Percentiles rank a stretch among this genome's conserved stretches.
Evolutionary conservation across 495 filamentous ascomycete species (phyloP).

Genomic region (Aspergillus bertholletiae): DNA sequence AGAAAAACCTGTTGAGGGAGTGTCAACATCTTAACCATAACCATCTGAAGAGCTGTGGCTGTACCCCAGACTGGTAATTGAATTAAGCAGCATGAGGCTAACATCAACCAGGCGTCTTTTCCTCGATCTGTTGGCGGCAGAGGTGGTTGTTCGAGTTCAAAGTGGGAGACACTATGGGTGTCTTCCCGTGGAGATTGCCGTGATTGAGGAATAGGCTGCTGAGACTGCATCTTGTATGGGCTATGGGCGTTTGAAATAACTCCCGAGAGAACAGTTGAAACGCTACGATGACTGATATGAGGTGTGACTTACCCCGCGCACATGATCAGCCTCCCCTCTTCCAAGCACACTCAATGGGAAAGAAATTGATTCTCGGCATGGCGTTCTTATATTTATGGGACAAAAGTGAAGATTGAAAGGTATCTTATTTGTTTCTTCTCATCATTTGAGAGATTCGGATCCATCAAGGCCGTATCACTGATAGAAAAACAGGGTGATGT

Average conservation of each 20-base stretch:
- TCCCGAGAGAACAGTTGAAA: too few relatives aligned
- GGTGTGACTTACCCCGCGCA: too few relatives aligned
- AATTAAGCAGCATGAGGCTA: slow-evolving; percentile 57
- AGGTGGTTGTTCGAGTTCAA: slow-evolving; percentile 29
- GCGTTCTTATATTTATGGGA: too few relatives aligned
- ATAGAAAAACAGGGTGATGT: background rate
- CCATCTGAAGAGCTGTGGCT: slow-evolving; percentile 5
- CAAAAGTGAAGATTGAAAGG: slow-evolving; percentile 1
- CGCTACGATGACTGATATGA: too few relatives aligned
- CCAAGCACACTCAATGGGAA: too few relatives aligned
- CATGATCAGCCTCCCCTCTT: too few relatives aligned
- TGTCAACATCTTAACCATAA: background rate
- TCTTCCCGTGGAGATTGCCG: background rate
- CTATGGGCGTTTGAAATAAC: too few relatives aligned
- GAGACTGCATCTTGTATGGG: background rate
- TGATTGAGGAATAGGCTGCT: background rate
- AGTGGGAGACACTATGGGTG: slow-evolving; percentile 1
- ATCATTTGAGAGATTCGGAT: slow-evolving; percentile 2
- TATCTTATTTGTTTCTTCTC: background rate
- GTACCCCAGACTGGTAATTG: slow-evolving; percentile 64
- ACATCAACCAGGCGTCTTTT: slow-evolving; percentile 60
- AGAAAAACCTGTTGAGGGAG: slow-evolving; percentile 37
- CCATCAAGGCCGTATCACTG: background rate
- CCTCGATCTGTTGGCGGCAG: slow-evolving; percentile 59
- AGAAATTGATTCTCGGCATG: too few relatives aligned